Base-by-base conservation (phyloP, 345 rosid species). In the Litchi chinensis region DNA sequence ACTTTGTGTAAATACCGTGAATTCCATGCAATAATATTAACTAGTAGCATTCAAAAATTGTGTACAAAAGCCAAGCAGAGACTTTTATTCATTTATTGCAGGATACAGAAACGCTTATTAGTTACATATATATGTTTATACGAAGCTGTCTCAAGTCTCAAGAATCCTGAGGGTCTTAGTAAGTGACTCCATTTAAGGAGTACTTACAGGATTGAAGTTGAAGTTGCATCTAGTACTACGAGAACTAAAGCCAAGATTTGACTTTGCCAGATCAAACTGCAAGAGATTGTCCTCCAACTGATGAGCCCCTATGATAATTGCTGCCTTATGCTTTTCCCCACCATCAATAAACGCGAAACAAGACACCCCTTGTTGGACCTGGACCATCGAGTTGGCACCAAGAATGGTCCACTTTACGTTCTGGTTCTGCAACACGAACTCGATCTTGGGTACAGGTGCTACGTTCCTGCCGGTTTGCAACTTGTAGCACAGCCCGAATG, bases 301-400 rank as follows among this genome's bases (percentile, higher is more conserved):
- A 54, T 82, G 60, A n/a, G 72, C 75, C 65, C 83, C 87, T 5
- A 82, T 76, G 5, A 73, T 44, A 41, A 84, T 73, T 0, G 86
- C 72, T 76, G 85, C 77, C n/a, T 57, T 26, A 5, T 60, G 81
- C 3, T n/a, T 19, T 5, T 21, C 4, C 19, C 84, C 84, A 15
- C 84, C 87, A 43, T 86, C 81, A 22, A 86, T 73, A 76, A 86
- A 82, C 3, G 74, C 86, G 19, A 86, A 77, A 65, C 86, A 83
- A 2, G 64, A 9, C 6, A 83, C 78, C 52, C 85, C 86, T 1
- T 67, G 81, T 19, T 21, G 19, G 8, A 77, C 79, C 28, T 70
- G n/a, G 46, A 83, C 81, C 76, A 86, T 63, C 5, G 86, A 70
- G 73, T 86, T 79, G 7, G 83, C 74, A 2, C 80, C 86, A 59